These are phyloP conservation scores for Dactylellina leptospora DNA, from an alignment of 2,329 filamentous ascomycete species.

Conservation along the genomic window DNA sequence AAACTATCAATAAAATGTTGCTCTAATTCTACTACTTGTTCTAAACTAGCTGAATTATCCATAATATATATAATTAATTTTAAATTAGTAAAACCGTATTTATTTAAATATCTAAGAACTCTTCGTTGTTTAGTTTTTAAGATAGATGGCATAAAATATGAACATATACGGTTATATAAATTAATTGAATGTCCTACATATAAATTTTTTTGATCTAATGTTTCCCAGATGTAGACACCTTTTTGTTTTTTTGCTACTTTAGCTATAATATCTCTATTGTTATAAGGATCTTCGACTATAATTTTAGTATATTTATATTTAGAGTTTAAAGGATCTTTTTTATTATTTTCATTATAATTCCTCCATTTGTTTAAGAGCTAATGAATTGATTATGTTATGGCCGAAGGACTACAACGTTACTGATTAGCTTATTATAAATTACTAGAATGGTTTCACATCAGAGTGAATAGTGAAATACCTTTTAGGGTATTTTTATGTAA, in stretches of 20 bases:
- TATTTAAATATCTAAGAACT: constrained; percentile 35
- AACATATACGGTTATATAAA: constrained; percentile 25
- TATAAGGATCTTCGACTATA: constrained; percentile 15
- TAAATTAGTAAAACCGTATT: constrained; percentile 24
- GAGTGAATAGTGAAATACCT: constrained; percentile 5
- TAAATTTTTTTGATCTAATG: constrained; percentile 29
- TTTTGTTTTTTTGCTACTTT: constrained; percentile 6
- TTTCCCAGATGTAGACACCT: constrained; percentile 4
- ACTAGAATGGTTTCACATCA: constrained; percentile 8
- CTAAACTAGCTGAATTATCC: constrained; percentile 13
- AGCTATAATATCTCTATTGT: constrained; percentile 11
- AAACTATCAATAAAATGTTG: constrained; percentile 35
- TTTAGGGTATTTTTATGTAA: constrained; percentile 10
- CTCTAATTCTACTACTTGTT: constrained; percentile 13
- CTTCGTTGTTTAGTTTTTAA: constrained; percentile 30
- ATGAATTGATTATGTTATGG: constrained; percentile 5
- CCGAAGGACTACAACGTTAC: not conserved
- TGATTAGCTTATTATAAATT: constrained; percentile 7
- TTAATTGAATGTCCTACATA: constrained; percentile 31
- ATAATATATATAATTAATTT: constrained; percentile 18
- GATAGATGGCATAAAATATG: constrained; percentile 26
- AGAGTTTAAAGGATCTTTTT: constrained; percentile 2
- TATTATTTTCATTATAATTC: constrained; percentile 8
- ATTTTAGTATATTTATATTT: constrained; percentile 16
- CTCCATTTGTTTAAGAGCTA: constrained; percentile 9